Base-by-base conservation (phyloP, 176 grass and related monocot genomes). In the Eremochloa ophiuroides region DNA sequence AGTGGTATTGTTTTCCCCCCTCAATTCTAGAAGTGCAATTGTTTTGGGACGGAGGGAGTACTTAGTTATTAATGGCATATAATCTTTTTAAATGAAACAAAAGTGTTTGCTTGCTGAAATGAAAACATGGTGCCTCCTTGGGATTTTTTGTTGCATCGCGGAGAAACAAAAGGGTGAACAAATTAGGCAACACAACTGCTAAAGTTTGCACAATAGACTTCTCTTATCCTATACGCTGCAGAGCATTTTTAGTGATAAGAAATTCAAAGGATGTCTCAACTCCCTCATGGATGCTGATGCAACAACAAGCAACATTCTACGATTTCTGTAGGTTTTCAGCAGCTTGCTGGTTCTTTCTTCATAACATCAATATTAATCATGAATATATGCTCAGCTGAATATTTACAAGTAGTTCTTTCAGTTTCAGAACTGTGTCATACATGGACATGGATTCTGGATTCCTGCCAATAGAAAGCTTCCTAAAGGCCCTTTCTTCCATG, bases 361-460 rank as follows among this genome's bases (percentile, higher is more conserved):
- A 28, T 71, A 26, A 26, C 70, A 68, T 77, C 22, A 4, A 27
- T 71, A 46, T 85, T 91, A 27, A 48, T 47, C 29, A 44, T 80
- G 1, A 55, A 55, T 89, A 17, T 48, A 26, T 66, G 29, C 9
- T 70, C 63, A 74, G 23, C 50, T 79, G 7, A 87, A 75, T 73
- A 9, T 85, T 31, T 25, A 67, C 66, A 75, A 80, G 18, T 16
- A 59, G 47, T 41, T 17, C n/a, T 87, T 85, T 83, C 83, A 94
- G 95, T 85, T 98, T 98, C 69, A 79, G 86, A 64, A 88, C 80
- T 80, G 86, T 92, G 74, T 93, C 95, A 71, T 87, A 79, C 81
- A 89, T 98, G 81, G 86, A 93, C 58, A 86, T 93, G 86, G 88
- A 98, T 75, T 91, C 90, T 85, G 95, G 95, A 83, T 83, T 93